phyloP scores from a whole-genome alignment of 139 green algal genomes.

The Closterium sp. region DNA sequence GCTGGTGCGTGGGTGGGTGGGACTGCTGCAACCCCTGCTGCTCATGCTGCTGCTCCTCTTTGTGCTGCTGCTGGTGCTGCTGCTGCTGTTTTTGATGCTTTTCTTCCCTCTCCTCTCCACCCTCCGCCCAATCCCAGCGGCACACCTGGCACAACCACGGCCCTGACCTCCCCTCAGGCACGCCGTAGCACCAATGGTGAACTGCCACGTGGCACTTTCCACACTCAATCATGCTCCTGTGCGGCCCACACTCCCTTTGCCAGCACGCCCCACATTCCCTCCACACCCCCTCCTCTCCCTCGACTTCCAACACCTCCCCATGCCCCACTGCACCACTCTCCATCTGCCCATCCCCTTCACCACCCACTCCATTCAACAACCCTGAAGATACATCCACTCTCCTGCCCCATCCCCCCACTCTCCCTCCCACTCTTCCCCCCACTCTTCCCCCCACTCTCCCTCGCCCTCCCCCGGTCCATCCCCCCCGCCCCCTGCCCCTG shows the following conservation, averaged over 20 bases:
- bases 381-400: neutral
- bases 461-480: neutral
- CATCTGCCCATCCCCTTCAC: neutral
- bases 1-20: no score
- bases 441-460: neutral
- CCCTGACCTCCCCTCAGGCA: slow-evolving; percentile 56
- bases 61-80: no score
- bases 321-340: neutral
- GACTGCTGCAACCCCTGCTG: no score
- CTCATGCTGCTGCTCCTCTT: neutral
- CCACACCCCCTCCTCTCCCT: neutral
- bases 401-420: neutral
- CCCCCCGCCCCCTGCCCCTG: neutral
- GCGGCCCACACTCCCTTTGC: neutral
- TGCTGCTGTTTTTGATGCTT: neutral
- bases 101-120: neutral
- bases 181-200: slow-evolving; percentile 63
- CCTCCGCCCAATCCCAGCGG: neutral
- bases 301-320: neutral
- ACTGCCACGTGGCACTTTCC: slow-evolving; percentile 45
- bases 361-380: neutral
- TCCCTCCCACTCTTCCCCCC: neutral
- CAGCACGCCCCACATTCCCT: neutral
- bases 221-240: slow-evolving; percentile 17
- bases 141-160: slow-evolving; percentile 51